A percentile compares a stretch with the other conserved stretches of the same genome.
Evolutionary conservation across 2,329 filamentous ascomycete species (phyloP).

Genomic region (Coleophoma crateriformis): DNA sequence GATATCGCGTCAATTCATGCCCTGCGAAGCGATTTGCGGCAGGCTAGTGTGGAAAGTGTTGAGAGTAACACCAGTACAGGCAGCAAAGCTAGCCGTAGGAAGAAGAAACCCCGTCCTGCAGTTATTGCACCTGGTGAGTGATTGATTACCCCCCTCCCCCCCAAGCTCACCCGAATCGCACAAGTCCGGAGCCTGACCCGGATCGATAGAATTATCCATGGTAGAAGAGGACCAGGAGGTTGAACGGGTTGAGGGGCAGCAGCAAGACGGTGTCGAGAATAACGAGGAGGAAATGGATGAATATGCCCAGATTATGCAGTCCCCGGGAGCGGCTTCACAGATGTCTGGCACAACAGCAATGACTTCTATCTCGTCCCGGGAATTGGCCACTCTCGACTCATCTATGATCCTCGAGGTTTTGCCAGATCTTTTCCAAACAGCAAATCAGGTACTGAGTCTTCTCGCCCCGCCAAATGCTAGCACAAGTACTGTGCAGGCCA

Average conservation of each 20-base stretch:
- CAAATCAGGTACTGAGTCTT: conserved; percentile 29
- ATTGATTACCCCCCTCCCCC: conserved; percentile 12
- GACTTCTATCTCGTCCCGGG: conserved; percentile 8
- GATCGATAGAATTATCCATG: conserved; percentile 18
- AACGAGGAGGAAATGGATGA: neutral
- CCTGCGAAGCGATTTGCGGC: conserved; percentile 8
- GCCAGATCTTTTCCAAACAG: conserved; percentile 28
- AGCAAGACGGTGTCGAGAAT: neutral
- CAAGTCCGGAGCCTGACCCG: conserved; percentile 4
- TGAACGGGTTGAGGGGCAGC: conserved; percentile 1
- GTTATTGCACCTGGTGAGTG: neutral
- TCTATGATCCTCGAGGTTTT: conserved; percentile 32
- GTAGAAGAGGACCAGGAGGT: conserved; percentile 18
- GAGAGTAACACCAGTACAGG: conserved; percentile 11
- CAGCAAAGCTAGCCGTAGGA: conserved; percentile 11
- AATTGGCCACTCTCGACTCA: conserved; percentile 25
- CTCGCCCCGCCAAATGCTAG: conserved; percentile 25
- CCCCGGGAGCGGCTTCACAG: conserved; percentile 12
- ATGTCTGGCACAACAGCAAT: conserved; percentile 19
- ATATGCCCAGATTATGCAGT: conserved; percentile 5
- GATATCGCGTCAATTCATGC: neutral
- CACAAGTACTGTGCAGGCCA: conserved; percentile 20
- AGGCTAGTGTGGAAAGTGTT: conserved; percentile 17
- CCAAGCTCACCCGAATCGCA: neutral
- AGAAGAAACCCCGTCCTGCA: conserved; percentile 4